phyloP scores from a whole-genome alignment of 768 basidiomycete species.

The Collybiopsis luxurians region DNA sequence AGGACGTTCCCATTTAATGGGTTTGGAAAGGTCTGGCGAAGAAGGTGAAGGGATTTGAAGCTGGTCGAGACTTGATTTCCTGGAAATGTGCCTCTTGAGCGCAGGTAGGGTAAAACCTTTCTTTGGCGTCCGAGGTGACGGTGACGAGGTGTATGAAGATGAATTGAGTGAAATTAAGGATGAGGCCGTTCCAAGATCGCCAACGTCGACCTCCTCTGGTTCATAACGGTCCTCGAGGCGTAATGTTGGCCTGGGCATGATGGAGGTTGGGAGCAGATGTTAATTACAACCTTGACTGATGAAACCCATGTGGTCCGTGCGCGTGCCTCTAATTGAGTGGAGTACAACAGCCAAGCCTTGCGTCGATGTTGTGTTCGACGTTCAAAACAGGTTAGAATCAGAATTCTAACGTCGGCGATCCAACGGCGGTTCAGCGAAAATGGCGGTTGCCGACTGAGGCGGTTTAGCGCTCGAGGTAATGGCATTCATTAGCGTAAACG shows the following conservation, averaged over 20 bases:
- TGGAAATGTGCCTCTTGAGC: slow-evolving; percentile 9
- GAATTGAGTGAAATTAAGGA: slow-evolving; percentile 5
- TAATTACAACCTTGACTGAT: not conserved
- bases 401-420: no score
- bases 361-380: no score
- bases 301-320: not conserved
- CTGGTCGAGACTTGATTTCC: slow-evolving; percentile 19
- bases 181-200: not conserved
- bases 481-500: no score
- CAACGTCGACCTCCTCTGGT: slow-evolving; percentile 10
- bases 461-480: no score
- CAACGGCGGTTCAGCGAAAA: no score
- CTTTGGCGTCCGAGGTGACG: slow-evolving; percentile 4
- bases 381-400: no score
- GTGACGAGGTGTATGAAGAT: slow-evolving; percentile 2
- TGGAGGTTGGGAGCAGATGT: not conserved
- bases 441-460: no score
- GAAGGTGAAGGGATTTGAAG: slow-evolving; percentile 19
- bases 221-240: slow-evolving; percentile 1
- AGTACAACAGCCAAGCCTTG: no score
- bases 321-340: not conserved
- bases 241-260: slow-evolving; percentile 12
- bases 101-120: slow-evolving; percentile 1
- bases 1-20: slow-evolving; percentile 12
- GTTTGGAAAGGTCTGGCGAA: slow-evolving; percentile 18